Evolutionary conservation across 805 yeast species (phyloP), one percentile per base, ranked within the genome.

Genomic region (Candida pseudoglaebosa): DNA sequence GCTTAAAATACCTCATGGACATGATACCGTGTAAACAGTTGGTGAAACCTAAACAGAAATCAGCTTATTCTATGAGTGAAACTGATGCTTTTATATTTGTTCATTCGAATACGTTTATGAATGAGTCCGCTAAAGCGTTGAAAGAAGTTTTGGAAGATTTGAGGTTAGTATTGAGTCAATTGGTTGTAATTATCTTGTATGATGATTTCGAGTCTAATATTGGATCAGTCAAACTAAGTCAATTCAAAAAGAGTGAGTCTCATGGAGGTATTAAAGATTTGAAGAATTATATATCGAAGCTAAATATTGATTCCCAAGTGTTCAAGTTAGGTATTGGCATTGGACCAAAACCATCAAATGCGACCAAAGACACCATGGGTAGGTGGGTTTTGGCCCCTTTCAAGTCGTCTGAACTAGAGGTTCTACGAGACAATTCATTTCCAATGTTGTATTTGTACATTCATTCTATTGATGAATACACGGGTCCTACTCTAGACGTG

Each of bases 341-440:
- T 19, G 73, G 73, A 2, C 73, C 73, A 4, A 67, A 67, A 42
- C 73, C 72, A 1, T 24, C 37, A n/a, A 54, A 47, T 39, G 62
- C 70, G 1, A 48, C 57, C 6, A 53, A 50, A 28, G 65, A 58
- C 34, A 50, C 57, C 2, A 66, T 67, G 66, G 62, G 63, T 1
- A 39, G 53, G 9, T 67, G 72, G 72, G 73, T 67, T n/a, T 52
- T 67, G n/a, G 53, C 69, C 3, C 43, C 46, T 15, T 62, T 67
- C 44, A 53, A 42, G 19, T 46, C 29, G 8, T 43, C 45, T 1
- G 71, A 67, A 39, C 49, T 49, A 35, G 26, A 41, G 17, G 13
- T 38, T 3, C 14, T 53, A 12, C 48, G 48, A 14, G 7, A 34
- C 22, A 24, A 45, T 5, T 50, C 52, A 15, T 41, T 52, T 13